Percentiles rank a stretch among this genome's conserved stretches.
Conservation (phyloP, 345 rosid genomes). For the Acer yangbiense region DNA sequence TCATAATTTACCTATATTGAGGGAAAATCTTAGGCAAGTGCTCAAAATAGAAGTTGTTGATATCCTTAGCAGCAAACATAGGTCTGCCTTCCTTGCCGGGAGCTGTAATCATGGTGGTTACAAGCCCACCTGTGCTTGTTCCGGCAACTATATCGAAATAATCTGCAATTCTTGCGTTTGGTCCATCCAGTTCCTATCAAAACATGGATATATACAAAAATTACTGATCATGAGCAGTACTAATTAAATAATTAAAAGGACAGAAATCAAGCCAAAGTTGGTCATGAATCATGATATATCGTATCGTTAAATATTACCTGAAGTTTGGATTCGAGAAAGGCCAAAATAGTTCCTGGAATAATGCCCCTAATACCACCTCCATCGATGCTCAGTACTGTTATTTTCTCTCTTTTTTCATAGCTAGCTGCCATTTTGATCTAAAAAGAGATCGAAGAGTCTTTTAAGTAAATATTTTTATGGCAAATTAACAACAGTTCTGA, state of each 20-base stretch:
- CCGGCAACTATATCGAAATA: slow-evolving; percentile 20
- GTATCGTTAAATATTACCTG: not conserved
- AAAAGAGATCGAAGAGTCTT: too few species aligned
- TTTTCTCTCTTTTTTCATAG: slow-evolving; percentile 8
- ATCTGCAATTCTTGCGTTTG: slow-evolving; percentile 12
- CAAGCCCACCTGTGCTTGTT: slow-evolving; percentile 22
- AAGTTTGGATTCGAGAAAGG: slow-evolving; percentile 19
- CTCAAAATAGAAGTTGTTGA: slow-evolving; percentile 15
- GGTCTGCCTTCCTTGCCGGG: slow-evolving; percentile 12
- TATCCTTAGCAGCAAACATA: slow-evolving; percentile 19
- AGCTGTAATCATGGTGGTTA: slow-evolving; percentile 13
- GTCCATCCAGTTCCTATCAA: slow-evolving; percentile 9
- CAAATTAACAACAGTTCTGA: too few species aligned
- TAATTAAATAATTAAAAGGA: too few species aligned
- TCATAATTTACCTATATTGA: slow-evolving; percentile 9
- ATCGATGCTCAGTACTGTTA: slow-evolving; percentile 21
- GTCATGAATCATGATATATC: too few species aligned
- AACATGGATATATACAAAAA: too few species aligned
- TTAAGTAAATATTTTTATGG: too few species aligned
- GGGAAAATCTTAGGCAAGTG: slow-evolving; percentile 22
- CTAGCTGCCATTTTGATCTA: slow-evolving; percentile 4
- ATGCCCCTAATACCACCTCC: slow-evolving; percentile 33
- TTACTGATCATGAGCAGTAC: too few species aligned
- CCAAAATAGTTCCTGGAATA: slow-evolving; percentile 22
- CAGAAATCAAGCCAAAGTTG: too few species aligned